phyloP scores from a whole-genome alignment of 2,329 filamentous ascomycete species.

The Aspergillus puulaauensis region DNA sequence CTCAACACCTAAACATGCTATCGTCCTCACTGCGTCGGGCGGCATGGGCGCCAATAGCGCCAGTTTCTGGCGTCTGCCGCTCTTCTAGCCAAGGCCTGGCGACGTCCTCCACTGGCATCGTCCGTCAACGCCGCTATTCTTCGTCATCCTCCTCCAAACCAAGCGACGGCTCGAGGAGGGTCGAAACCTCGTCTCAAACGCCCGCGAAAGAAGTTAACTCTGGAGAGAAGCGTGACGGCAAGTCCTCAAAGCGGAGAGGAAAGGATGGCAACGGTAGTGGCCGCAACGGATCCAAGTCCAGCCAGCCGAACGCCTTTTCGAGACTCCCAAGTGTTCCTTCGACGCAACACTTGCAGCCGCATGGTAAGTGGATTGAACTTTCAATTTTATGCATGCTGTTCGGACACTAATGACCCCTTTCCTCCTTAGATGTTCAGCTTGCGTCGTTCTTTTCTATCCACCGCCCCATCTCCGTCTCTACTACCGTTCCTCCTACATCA shows the following conservation, averaged over 20 bases:
- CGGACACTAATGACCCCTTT: background rate
- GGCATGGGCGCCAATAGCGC: constrained; percentile 38
- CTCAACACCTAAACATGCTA: constrained; percentile 37
- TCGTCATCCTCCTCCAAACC: constrained; percentile 51
- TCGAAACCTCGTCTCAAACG: constrained; percentile 41
- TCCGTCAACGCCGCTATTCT: constrained; percentile 49
- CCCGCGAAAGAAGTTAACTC: constrained; percentile 40
- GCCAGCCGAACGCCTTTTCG: constrained; percentile 38
- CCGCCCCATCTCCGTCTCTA: constrained; percentile 85
- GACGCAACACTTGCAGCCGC: constrained; percentile 48
- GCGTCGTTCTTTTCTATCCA: constrained; percentile 96
- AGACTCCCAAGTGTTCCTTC: constrained; percentile 51
- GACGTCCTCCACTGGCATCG: constrained; percentile 30
- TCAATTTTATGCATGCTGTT: background rate
- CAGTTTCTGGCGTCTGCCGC: constrained; percentile 34
- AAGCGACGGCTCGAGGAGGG: constrained; percentile 44
- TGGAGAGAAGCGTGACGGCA: constrained; percentile 36
- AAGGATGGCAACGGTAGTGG: constrained; percentile 33
- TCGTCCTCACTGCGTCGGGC: constrained; percentile 48
- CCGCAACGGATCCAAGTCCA: constrained; percentile 36
- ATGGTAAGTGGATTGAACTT: constrained; percentile 36
- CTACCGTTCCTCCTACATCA: constrained; percentile 71
- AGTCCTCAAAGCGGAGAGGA: constrained; percentile 34
- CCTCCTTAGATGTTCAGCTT: constrained; percentile 71
- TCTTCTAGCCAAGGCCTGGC: constrained; percentile 31